These are phyloP conservation scores for Heliophila coronopifolia DNA, from an alignment of 441 rosid species.

Conservation along the genomic window DNA sequence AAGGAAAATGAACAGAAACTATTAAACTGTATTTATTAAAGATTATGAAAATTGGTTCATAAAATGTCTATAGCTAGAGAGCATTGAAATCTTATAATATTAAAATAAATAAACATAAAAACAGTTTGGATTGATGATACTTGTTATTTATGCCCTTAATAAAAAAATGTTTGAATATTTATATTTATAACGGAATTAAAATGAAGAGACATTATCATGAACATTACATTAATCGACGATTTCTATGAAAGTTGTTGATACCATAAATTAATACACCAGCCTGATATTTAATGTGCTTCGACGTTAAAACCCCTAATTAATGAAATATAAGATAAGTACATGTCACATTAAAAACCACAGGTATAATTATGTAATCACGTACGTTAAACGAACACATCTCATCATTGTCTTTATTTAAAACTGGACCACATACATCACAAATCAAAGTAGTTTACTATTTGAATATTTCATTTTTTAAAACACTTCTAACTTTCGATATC, in stretches of 20 bases:
- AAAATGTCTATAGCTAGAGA: constrained; percentile 6
- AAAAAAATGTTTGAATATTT: too few relatives aligned
- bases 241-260: background rate
- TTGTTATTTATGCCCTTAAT: background rate
- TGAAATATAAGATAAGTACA: background rate
- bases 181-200: background rate
- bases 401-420: background rate
- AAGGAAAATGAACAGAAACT: background rate
- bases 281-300: background rate
- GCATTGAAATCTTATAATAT: background rate
- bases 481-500: background rate
- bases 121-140: background rate
- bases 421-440: background rate
- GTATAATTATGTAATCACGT: constrained; percentile 6
- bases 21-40: too few relatives aligned
- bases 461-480: background rate
- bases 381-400: constrained; percentile 5
- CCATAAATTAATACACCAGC: background rate
- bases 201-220: background rate
- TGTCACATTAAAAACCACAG: background rate
- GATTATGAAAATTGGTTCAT: too few relatives aligned
- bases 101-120: background rate
- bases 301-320: background rate
- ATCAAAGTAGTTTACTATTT: background rate
- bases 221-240: too few relatives aligned